Conservation (phyloP, 192 early-diverging fungal species). For the Cetraspora pellucida region DNA sequence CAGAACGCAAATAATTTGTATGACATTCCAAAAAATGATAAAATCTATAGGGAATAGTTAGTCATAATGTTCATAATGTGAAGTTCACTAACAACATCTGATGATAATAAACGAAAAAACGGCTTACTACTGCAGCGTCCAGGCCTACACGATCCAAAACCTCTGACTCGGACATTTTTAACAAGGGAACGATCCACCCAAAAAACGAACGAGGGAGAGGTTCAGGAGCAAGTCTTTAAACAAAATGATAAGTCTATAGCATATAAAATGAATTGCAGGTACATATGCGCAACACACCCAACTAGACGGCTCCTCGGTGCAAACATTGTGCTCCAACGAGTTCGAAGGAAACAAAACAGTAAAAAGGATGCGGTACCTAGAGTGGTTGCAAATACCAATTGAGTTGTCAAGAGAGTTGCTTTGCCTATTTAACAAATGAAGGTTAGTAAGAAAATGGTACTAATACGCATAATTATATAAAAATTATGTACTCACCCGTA, state of each 20-base stretch:
- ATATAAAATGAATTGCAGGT: background rate
- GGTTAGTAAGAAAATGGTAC: background rate
- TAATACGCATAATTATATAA: background rate
- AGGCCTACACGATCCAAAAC: constrained; percentile 57
- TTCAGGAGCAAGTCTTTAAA: constrained; percentile 49
- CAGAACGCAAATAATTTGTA: constrained; percentile 54
- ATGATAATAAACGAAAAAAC: background rate
- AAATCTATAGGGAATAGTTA: constrained; percentile 44
- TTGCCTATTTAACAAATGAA: constrained; percentile 25
- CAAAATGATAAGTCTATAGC: background rate
- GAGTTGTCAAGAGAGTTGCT: constrained; percentile 43
- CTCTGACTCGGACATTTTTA: constrained; percentile 46
- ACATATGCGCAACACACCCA: constrained; percentile 27
- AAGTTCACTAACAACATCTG: background rate
- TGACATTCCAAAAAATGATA: constrained; percentile 55
- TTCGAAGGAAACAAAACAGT: constrained; percentile 43
- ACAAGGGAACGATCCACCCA: constrained; percentile 56
- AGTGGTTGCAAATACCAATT: constrained; percentile 35
- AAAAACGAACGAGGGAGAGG: constrained; percentile 47
- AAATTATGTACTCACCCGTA: too few species aligned
- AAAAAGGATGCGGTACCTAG: constrained; percentile 40
- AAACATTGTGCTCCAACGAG: constrained; percentile 46
- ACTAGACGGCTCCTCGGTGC: constrained; percentile 43
- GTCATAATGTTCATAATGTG: background rate
- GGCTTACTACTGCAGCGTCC: constrained; percentile 58